Evolutionary conservation across 371 early-diverging fungal genomes (phyloP).

Genomic region (Nematocida sp.): DNA sequence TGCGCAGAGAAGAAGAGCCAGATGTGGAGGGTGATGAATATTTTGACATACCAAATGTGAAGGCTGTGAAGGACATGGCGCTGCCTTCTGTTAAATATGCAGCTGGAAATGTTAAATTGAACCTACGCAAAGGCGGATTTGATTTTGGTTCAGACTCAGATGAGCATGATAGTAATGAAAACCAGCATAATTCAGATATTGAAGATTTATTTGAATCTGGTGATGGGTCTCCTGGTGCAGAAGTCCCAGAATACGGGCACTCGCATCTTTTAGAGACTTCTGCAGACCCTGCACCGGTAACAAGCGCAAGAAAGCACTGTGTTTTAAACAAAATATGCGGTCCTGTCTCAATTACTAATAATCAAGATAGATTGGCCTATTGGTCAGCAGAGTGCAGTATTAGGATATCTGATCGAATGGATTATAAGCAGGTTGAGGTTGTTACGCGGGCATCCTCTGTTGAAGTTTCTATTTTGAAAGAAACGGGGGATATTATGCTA

Average conservation of each 20-base stretch:
- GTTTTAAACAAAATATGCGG: constrained; percentile 21
- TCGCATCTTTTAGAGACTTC: not conserved
- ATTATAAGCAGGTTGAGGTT: constrained; percentile 31
- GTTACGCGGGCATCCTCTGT: not conserved
- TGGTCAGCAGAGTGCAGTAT: constrained; percentile 52
- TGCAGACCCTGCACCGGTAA: not conserved
- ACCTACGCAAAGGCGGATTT: not conserved
- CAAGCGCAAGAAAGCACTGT: constrained; percentile 8
- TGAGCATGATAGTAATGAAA: not conserved
- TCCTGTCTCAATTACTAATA: not conserved
- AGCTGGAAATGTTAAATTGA: not conserved
- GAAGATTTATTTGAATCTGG: constrained; percentile 9
- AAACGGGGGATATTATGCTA: not conserved
- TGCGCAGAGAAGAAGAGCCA: constrained; percentile 8
- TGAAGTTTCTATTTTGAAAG: constrained; percentile 30
- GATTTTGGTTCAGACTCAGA: not conserved
- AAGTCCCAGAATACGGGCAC: not conserved
- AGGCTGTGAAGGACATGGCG: constrained; percentile 8
- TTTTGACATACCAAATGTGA: constrained; percentile 45
- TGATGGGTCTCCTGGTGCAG: not conserved
- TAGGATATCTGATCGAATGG: not conserved
- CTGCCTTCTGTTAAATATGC: constrained; percentile 6
- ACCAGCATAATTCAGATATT: constrained; percentile 9
- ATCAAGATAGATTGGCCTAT: not conserved
- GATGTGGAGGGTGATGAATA: constrained; percentile 38